Base-by-base conservation (phyloP, 305 asterid genomes). In the Rubia balearica region DNA sequence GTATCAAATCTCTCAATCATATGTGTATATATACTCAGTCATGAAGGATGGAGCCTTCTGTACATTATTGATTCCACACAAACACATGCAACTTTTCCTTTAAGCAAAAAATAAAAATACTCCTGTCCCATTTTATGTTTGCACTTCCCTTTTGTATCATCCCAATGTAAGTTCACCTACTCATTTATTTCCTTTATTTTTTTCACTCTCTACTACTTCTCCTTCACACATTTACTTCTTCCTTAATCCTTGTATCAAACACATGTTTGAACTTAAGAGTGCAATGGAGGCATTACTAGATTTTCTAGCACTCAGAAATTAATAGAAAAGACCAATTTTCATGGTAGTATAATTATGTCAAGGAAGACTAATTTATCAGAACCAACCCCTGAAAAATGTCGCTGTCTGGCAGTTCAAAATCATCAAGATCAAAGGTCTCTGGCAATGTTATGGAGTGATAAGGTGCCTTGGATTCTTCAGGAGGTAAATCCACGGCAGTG, bases 381-480 rank as follows among this genome's bases (percentile, higher is more conserved):
- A 86, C 98, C 72, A 71, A 90, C 98, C 98, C 88, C 56, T 90
- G 96, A 71, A 90, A 86, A 68, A 85, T 84, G 71, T 92, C 98
- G 85, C 77, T 90, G 75, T 95, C 99, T 77, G 98, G 96, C 80
- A 92, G 87, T 86, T 95, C 99, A 81, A 95, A 95, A 83, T 92
- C 98, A 82, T 95, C 99, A 68, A 95, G 99, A 79, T 95, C 98
- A 81, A 95, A 95, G 21, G 96, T 92, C 84, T 95, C 99, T 2
- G 99, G 99, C 86, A 95, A 80, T 59, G 99, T 92, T 84, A 95
- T 92, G 70, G 99, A 90, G 81, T 95, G 92, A 80, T 92, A 92
- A 40, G 98, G 99, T 13, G 99, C 99, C 85, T 88, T 95, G n/a
- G 99, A 87, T 78, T 95, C 91, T 87, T 95, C 98, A 38, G 98